Base-by-base conservation (phyloP, 306 rosid genomes). In the Erythrophleum fordii region DNA sequence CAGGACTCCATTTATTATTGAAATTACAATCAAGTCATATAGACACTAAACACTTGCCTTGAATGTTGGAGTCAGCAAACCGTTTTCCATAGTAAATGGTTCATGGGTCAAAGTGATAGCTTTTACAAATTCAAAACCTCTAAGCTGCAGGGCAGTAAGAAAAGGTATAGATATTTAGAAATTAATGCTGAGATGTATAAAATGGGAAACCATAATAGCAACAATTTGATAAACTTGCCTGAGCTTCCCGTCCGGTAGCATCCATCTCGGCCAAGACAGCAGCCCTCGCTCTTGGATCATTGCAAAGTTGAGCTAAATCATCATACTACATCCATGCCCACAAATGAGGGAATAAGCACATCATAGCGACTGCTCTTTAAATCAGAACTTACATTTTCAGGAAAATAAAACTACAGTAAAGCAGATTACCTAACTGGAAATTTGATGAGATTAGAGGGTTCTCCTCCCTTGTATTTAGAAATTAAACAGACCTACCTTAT, bases 111-210 rank as follows among this genome's bases (percentile, higher is more conserved):
- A 83, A 58, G 90, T 89, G 80, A 93, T 85, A 2, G 97, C 90
- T 90, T 92, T 96, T 73, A 80, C 97, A 77, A 85, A 92, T 87
- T 96, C 99, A 68, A 96, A 96, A 76, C 99, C 99, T 89, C 98
- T 89, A 84, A 96, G 88, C 99, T 96, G 88, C 75, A 88, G 20
- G 28, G 13, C 52, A 87, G 83, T 53, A 79, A 79, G 17, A 44
- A 23, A 80, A 72, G 80, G 75, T 56, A 59, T 35, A 49, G 52
- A 53, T 34, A 48, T 72, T 67, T 55, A 26, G 34, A 37, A 65
- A 29, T 23, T 23, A 46, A 68, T 28, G 25, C 11, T 8, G 48
- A 69, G 59, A 64, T 6, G 26, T 17, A 49, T 45, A 10, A 49
- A 58, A 26, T 13, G 46, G 83, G 58, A 46, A 70, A 65, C 61